Percentiles rank a stretch among this genome's conserved stretches.
Conservation (phyloP, 2,329 filamentous ascomycete species). For the Dactylellina haptotyla region DNA sequence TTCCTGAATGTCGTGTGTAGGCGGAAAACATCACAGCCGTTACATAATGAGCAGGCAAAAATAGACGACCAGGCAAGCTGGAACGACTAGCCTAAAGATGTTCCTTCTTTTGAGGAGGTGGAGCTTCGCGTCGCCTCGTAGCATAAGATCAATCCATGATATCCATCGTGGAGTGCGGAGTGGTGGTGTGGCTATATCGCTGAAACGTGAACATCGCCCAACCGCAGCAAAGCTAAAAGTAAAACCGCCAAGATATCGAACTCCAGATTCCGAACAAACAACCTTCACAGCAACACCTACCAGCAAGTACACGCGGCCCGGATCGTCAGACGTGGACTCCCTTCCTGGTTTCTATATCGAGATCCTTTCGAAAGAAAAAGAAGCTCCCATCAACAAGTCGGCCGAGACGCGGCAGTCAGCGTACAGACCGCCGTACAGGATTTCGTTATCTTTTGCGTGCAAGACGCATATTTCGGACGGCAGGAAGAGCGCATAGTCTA, state of each 20-base stretch:
- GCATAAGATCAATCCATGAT: not conserved
- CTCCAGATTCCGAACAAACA: slow-evolving; percentile 15
- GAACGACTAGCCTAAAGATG: slow-evolving; percentile 2
- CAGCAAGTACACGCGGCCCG: slow-evolving; percentile 3
- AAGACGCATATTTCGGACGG: slow-evolving; percentile 8
- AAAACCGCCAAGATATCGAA: slow-evolving; percentile 34
- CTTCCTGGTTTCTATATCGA: slow-evolving; percentile 16
- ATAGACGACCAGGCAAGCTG: slow-evolving; percentile 27
- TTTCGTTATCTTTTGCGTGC: not conserved
- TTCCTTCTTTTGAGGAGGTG: slow-evolving; percentile 3
- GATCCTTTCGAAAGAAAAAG: not conserved
- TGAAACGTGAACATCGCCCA: not conserved
- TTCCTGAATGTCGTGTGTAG: slow-evolving; percentile 9
- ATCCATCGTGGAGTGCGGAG: not conserved
- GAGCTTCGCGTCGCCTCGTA: not conserved
- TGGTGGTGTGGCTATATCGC: not conserved
- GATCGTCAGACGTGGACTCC: slow-evolving; percentile 13
- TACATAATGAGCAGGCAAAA: slow-evolving; percentile 37
- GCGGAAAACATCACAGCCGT: not conserved
- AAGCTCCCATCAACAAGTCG: slow-evolving; percentile 11
- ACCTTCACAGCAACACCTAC: slow-evolving; percentile 31
- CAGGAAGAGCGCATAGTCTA: slow-evolving; percentile 9
- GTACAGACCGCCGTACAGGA: slow-evolving; percentile 7
- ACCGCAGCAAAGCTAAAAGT: slow-evolving; percentile 12
- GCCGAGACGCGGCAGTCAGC: slow-evolving; percentile 21